These are phyloP conservation scores for Solanum clarkiae DNA, from an alignment of 257 asterid genomes.

Conservation along the genomic window DNA sequence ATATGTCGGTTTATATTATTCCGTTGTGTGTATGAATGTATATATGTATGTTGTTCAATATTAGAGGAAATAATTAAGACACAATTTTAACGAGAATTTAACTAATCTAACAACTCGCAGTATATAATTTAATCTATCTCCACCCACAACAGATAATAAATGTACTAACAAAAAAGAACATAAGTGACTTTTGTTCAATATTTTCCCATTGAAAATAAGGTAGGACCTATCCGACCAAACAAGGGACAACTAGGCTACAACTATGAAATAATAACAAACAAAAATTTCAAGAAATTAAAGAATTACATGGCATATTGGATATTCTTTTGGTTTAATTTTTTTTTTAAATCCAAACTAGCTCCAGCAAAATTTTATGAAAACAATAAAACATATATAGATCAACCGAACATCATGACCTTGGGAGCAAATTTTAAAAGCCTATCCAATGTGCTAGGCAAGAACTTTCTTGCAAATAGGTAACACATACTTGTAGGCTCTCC, in stretches of 20 bases:
- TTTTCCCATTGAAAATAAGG: background rate
- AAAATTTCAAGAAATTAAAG: background rate
- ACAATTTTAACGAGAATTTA: background rate
- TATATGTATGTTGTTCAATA: too few relatives aligned
- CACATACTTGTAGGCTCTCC: constrained; percentile 48
- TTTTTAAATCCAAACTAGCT: background rate
- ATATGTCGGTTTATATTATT: too few relatives aligned
- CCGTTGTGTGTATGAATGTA: too few relatives aligned
- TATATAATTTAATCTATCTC: background rate
- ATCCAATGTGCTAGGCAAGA: constrained; percentile 35
- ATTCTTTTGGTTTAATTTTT: background rate
- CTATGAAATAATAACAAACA: background rate
- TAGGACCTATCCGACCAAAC: background rate
- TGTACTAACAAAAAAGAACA: background rate
- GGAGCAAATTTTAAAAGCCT: constrained; percentile 50
- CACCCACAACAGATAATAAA: background rate
- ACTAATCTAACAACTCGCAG: background rate
- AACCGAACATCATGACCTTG: constrained; percentile 23
- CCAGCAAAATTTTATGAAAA: background rate
- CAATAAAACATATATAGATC: background rate
- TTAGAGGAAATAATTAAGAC: background rate
- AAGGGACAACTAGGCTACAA: background rate
- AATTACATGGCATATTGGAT: background rate
- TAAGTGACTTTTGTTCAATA: background rate
- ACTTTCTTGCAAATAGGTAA: constrained; percentile 72